Base-by-base conservation (phyloP, 1,284 basidiomycete genomes). In the Ceratobasidium sp. region DNA sequence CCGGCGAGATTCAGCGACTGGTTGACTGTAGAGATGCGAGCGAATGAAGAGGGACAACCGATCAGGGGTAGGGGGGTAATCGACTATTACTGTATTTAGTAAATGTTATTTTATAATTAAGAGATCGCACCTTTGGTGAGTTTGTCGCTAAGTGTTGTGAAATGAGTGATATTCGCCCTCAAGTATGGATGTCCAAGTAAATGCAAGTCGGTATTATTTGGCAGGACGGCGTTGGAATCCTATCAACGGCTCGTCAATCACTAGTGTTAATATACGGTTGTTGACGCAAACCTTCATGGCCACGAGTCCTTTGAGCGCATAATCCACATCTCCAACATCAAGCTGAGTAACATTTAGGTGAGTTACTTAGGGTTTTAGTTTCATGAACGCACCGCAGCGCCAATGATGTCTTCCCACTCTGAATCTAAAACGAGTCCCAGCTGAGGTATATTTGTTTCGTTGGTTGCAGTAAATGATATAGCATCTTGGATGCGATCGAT, bases 241-340 rank as follows among this genome's bases (percentile, higher is more conserved):
- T 86, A 79, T 59, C 90, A 84, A 0, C 90, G 90, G 0, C 78
- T 76, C 8, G 1, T 79, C 75, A 0, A 90, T 88, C 76, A 89
- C 87, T 17, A 85, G 56, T 83, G 84, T 53, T 94, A 81, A 0
- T 90, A 80, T 7, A 73, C 19, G 76, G 79, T 73, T 73, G 79
- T 76, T 63, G 84, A 79, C 2, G 84, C 81, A 22, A 79, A 91
- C 91, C 84, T 88, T 87, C 86, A 90, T 89, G 4, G 87, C 77
- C 29, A 78, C 76, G 1, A 87, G 74, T 2, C 81, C 79, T 4
- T 69, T 74, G 73, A 85, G 82, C 0, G 84, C 86, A 4, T 82
- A 80, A 2, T 78, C 73, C 0, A 77, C 48, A 71, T 87, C 85
- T 4, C 79, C 75, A 33, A 80, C 78, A 22, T 80, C 74, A n/a